Conservation (phyloP, 192 early-diverging fungal genomes). For the Backusella liffmaniae region DNA sequence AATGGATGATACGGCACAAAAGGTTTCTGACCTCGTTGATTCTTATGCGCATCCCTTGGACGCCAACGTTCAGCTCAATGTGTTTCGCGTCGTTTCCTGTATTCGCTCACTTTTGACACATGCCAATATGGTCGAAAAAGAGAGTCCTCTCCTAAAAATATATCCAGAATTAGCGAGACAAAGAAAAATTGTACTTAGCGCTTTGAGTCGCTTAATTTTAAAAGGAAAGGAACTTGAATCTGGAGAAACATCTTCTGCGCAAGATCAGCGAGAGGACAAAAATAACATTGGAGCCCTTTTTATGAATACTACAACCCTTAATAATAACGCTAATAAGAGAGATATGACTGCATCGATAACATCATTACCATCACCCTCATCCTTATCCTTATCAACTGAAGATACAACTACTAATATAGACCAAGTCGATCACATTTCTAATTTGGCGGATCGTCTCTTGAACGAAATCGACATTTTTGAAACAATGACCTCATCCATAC, state of each 20-base stretch:
- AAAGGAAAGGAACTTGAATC: slow-evolving; percentile 24
- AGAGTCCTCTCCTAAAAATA: slow-evolving; percentile 27
- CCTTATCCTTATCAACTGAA: background rate
- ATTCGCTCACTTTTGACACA: slow-evolving; percentile 20
- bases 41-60: background rate
- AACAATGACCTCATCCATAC: background rate
- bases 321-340: background rate
- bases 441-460: slow-evolving; percentile 24
- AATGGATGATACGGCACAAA: background rate
- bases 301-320: background rate
- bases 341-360: background rate
- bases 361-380: background rate
- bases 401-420: background rate
- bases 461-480: slow-evolving; percentile 24
- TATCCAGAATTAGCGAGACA: slow-evolving; percentile 35
- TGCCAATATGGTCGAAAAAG: slow-evolving; percentile 28
- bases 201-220: slow-evolving; percentile 28
- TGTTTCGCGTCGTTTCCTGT: slow-evolving; percentile 21
- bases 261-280: background rate
- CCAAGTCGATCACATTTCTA: slow-evolving; percentile 15
- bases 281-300: background rate
- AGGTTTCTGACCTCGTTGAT: background rate
- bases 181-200: slow-evolving; percentile 23
- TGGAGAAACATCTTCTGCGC: background rate
- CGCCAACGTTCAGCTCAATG: slow-evolving; percentile 11